Base-by-base conservation (phyloP, 257 asterid species). In the Henckelia pumila region DNA sequence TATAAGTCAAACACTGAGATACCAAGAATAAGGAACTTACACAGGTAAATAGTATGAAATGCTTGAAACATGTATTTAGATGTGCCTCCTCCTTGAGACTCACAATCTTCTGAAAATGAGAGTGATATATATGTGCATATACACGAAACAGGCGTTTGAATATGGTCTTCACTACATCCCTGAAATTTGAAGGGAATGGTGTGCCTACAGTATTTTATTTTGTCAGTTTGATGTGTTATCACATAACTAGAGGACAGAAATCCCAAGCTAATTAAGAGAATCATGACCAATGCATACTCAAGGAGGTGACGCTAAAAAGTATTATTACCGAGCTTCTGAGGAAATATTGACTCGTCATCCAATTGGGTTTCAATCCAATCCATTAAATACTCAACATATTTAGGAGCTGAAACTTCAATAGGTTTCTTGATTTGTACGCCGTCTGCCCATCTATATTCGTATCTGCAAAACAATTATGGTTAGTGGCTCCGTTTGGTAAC, bases 401-500 rank as follows among this genome's bases (percentile, higher is more conserved):
- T 79, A n/a, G 87, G 87, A 53, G 87, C 87, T 8, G 98, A 89
- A 80, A 92, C 98, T 77, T 87, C 96, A 56, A 92, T 89, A 17
- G 98, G 98, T 76, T 89, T 92, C 86, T 92, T 92, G 61, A 92
- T 89, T 61, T 74, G 83, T 33, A 89, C 87, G 28, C 98, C 98
- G 57, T 92, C 98, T 28, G 98, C 98, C 98, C 96, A 89, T 76
- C 97, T 86, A 63, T 92, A 92, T 74, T 89, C 97, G 2, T 92
- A 92, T 86, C 97, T 92, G 85, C 69, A 79, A 62, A 14, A 56
- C 4, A 30, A 11, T 64, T 63, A 55, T 5, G 53, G 7, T 56
- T 56, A 13, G 2, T 61, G 23, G 17, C 20, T 75, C 58, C n/a
- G n/a, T n/a, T n/a, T n/a, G 69, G 74, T 23, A 67, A 63, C 47